Percentiles rank a stretch among this genome's conserved stretches.
Evolutionary conservation across 495 filamentous ascomycete species (phyloP).

Genomic region (Neurospora tetraspora): DNA sequence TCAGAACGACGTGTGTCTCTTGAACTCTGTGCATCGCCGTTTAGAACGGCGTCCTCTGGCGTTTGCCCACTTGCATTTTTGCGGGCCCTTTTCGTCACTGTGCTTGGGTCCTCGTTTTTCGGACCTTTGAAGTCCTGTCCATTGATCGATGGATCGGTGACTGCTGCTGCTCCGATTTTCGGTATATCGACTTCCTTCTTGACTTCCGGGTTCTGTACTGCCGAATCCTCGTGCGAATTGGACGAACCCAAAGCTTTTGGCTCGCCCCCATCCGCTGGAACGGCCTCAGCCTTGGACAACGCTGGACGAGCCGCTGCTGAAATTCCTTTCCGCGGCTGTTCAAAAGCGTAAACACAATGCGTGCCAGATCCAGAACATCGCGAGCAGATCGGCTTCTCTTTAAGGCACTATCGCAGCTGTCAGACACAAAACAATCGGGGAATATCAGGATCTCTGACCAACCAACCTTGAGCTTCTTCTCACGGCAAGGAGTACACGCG

Average conservation of each 20-base stretch:
- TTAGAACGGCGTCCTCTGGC: background rate
- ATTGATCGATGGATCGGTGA: background rate
- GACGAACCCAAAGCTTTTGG: background rate
- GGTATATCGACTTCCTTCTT: background rate
- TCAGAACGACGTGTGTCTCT: background rate
- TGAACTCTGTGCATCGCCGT: background rate
- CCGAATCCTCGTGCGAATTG: background rate
- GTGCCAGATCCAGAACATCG: background rate
- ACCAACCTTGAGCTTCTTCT: background rate
- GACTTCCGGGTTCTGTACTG: background rate
- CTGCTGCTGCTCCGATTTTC: background rate
- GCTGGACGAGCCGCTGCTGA: background rate
- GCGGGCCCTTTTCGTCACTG: background rate
- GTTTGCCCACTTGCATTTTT: background rate
- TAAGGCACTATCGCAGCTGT: background rate
- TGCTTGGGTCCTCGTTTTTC: background rate
- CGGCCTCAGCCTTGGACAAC: background rate
- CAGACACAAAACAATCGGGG: background rate
- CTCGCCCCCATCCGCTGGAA: background rate
- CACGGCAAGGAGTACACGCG: background rate
- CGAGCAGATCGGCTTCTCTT: background rate
- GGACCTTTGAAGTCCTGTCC: background rate
- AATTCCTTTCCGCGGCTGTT: background rate
- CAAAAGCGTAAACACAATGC: background rate
- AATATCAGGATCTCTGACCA: background rate